These are phyloP conservation scores for Euphrasia confusa DNA, from an alignment of 257 asterid genomes.

Conservation along the genomic window DNA sequence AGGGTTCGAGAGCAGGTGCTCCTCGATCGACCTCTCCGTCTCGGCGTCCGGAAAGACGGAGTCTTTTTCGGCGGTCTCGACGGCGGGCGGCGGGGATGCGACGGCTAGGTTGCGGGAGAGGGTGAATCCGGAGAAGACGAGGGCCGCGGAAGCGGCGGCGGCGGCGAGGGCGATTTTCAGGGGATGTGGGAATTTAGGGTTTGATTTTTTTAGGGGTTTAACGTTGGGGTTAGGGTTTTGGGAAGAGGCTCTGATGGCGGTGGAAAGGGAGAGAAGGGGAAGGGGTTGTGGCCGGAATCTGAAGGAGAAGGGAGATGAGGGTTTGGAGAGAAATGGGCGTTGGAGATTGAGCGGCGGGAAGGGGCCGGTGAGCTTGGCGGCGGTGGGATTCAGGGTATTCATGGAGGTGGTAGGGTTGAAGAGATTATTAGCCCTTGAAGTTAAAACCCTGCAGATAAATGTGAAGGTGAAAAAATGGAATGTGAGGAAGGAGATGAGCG, in stretches of 20 bases:
- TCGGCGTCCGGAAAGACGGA: constrained; percentile 33
- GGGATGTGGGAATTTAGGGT: constrained; percentile 25
- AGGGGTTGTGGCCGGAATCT: constrained; percentile 33
- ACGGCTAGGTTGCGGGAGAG: constrained; percentile 24
- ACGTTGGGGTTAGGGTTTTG: constrained; percentile 21
- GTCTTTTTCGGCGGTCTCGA: constrained; percentile 31
- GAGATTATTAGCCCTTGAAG: constrained; percentile 15
- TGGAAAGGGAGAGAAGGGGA: constrained; percentile 25
- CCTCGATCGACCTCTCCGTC: constrained; percentile 45
- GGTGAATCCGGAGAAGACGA: constrained; percentile 33
- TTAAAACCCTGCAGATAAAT: constrained; percentile 28
- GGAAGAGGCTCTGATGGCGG: constrained; percentile 31
- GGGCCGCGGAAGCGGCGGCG: constrained; percentile 44
- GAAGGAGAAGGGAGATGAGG: constrained; percentile 29
- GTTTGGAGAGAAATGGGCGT: constrained; percentile 26
- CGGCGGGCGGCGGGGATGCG: constrained; percentile 30
- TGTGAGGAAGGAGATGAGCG: not conserved
- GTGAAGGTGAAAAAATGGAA: too few relatives aligned
- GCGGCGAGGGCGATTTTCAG: constrained; percentile 37
- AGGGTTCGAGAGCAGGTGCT: constrained; percentile 46
- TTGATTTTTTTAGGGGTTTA: constrained; percentile 6
- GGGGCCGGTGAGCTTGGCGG: constrained; percentile 30
- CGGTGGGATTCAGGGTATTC: constrained; percentile 35
- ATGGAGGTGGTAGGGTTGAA: constrained; percentile 39
- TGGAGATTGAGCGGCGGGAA: constrained; percentile 23